Evolutionary conservation across 2,329 filamentous ascomycete species (phyloP).

Genomic region (Plectosphaerella plurivora): DNA sequence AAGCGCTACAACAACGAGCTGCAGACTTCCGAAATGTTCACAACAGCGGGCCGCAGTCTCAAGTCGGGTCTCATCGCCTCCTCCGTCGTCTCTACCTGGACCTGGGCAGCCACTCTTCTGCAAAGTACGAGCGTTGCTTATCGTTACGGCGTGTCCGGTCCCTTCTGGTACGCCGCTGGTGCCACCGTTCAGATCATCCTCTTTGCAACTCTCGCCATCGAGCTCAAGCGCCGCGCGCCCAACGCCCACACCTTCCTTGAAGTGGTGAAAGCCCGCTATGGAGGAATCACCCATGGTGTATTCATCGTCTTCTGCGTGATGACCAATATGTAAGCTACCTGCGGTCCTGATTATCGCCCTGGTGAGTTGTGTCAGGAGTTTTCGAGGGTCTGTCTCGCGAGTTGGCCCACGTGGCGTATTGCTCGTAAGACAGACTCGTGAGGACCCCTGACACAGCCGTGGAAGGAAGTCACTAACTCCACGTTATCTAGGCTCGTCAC

Average conservation of each 20-base stretch:
- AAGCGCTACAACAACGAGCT: conserved; percentile 62
- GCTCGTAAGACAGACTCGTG: too few species aligned
- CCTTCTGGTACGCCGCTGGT: conserved; percentile 59
- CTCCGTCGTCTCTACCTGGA: conserved; percentile 91
- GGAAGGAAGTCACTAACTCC: too few species aligned
- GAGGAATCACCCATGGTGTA: conserved; percentile 64
- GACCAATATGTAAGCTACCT: conserved; percentile 60
- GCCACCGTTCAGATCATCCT: conserved; percentile 84
- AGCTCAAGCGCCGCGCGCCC: conserved; percentile 79
- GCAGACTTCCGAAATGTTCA: conserved; percentile 92
- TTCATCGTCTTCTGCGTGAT: conserved; percentile 78
- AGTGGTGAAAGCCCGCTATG: conserved; percentile 77
- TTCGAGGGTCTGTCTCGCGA: too few species aligned
- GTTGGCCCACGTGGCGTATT: too few species aligned
- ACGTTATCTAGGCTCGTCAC: too few species aligned
- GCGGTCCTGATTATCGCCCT: too few species aligned
- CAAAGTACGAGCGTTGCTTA: conserved; percentile 82
- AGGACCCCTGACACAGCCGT: too few species aligned
- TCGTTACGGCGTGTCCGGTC: conserved; percentile 60
- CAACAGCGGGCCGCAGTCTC: conserved; percentile 79
- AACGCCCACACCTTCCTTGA: conserved; percentile 86
- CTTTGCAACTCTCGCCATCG: conserved; percentile 86
- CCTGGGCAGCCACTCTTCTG: conserved; percentile 81
- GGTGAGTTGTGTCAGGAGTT: too few species aligned
- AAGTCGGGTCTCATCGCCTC: conserved; percentile 85